A percentile compares a stretch with the other conserved stretches of the same genome.
Conservation (phyloP, 202 grass and related monocot genomes). For the Panicum hallii region DNA sequence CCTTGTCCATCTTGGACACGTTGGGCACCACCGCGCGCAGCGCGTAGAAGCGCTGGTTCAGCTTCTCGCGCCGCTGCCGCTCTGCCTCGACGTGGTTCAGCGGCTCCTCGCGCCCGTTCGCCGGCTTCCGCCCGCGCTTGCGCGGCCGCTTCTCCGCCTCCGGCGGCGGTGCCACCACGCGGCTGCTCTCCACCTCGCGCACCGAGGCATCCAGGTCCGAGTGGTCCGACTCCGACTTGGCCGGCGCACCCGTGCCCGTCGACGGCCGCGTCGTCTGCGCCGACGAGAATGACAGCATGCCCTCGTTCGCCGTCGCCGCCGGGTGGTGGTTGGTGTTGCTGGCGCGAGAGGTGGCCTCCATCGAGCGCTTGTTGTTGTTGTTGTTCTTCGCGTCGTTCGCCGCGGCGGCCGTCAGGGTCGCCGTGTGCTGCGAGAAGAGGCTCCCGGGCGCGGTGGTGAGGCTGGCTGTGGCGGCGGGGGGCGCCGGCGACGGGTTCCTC, state of each 20-base stretch:
- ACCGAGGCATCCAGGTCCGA: constrained; percentile 87
- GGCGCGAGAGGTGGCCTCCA: constrained; percentile 77
- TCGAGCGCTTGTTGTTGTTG: constrained; percentile 70
- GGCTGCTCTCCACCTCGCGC: constrained; percentile 94
- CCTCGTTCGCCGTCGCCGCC: constrained; percentile 63
- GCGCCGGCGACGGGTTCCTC: constrained; percentile 61
- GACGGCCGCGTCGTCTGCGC: constrained; percentile 58
- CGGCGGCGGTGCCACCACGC: constrained; percentile 66
- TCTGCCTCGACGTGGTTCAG: constrained; percentile 97
- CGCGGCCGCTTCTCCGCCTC: constrained; percentile 85
- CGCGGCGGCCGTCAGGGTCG: constrained; percentile 40
- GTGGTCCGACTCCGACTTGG: constrained; percentile 89
- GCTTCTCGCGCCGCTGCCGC: constrained; percentile 92
- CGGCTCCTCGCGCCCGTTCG: constrained; percentile 90
- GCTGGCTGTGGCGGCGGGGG: constrained; percentile 51
- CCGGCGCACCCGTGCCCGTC: constrained; percentile 52
- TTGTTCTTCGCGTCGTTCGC: constrained; percentile 51
- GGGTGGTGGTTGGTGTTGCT: constrained; percentile 79
- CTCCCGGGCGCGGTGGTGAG: constrained; percentile 54
- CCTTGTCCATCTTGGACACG: constrained; percentile 99
- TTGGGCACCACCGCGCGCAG: constrained; percentile 94
- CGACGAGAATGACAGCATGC: constrained; percentile 92
- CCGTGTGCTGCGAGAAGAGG: constrained; percentile 78
- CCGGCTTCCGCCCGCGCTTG: constrained; percentile 93
- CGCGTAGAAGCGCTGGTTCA: constrained; percentile 97